These are phyloP conservation scores for Exserohilum rostratum DNA, from an alignment of 2,329 filamentous ascomycete species.

Conservation along the genomic window DNA sequence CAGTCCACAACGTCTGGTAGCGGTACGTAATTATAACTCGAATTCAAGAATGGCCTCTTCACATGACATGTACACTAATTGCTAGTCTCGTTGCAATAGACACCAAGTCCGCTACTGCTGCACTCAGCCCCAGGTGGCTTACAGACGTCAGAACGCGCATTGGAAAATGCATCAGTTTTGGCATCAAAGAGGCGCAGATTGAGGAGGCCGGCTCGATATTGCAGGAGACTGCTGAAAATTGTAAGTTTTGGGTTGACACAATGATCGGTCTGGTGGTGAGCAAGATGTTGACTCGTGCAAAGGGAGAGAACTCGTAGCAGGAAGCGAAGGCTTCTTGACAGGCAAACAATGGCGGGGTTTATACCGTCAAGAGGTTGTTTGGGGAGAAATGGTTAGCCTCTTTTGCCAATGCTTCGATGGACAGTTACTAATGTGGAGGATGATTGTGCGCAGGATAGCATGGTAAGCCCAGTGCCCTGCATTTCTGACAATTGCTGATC, in stretches of 20 bases:
- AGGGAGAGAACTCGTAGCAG: conserved; percentile 70
- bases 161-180: conserved; percentile 77
- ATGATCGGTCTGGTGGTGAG: no score
- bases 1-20: conserved; percentile 11
- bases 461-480: conserved; percentile 52
- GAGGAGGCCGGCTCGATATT: conserved; percentile 65
- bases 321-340: conserved; percentile 77
- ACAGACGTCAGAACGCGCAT: conserved; percentile 69
- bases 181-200: conserved; percentile 65
- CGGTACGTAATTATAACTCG: conserved; percentile 4
- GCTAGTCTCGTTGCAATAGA: not conserved
- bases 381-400: conserved; percentile 78
- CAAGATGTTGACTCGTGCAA: not conserved
- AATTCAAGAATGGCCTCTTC: not conserved
- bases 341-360: conserved; percentile 66
- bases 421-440: conserved; percentile 34
- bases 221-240: conserved; percentile 65
- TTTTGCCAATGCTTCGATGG: not conserved
- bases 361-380: conserved; percentile 71
- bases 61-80: not conserved
- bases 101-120: conserved; percentile 8
- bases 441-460: conserved; percentile 53
- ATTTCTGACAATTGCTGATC: conserved; percentile 7
- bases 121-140: conserved; percentile 66
- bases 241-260: conserved; percentile 41